phyloP scores from a whole-genome alignment of 345 rosid species.

The Microcos paniculata region DNA sequence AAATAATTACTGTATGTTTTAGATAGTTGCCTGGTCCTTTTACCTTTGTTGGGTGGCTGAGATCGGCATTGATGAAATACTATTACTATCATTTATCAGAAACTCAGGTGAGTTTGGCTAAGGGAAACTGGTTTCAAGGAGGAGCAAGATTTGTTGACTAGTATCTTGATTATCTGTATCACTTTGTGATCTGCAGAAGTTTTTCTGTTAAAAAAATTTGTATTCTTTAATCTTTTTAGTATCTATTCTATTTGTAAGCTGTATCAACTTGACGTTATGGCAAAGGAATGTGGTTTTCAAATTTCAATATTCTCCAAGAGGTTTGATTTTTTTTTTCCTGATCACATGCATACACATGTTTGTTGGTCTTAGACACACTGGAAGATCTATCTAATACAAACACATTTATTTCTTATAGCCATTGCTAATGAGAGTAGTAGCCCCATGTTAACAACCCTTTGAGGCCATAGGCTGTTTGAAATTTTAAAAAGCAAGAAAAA shows the following conservation, averaged over 20 bases:
- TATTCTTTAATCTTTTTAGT: constrained; percentile 19
- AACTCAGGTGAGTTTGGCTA: background rate
- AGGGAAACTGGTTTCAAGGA: constrained; percentile 9
- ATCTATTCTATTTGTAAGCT: constrained; percentile 18
- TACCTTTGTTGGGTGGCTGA: background rate
- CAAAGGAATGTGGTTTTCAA: background rate
- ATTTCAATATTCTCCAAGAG: background rate
- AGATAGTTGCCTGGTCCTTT: background rate
- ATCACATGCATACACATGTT: constrained; percentile 39
- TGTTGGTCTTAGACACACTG: constrained; percentile 19
- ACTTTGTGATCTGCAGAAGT: constrained; percentile 10
- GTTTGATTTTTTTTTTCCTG: background rate
- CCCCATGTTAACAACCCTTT: too few species aligned
- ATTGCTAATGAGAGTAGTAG: background rate
- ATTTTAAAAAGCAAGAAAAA: too few species aligned
- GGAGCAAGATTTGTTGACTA: constrained; percentile 10
- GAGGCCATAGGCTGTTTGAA: too few species aligned
- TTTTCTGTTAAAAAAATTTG: constrained; percentile 12
- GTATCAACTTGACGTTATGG: background rate
- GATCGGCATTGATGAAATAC: constrained; percentile 17
- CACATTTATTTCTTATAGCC: background rate
- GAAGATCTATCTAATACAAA: background rate
- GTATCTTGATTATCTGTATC: constrained; percentile 1
- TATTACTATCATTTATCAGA: background rate
- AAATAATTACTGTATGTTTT: constrained; percentile 6